Evolutionary conservation across 108 stramenopile species (phyloP), one percentile per base, ranked within the genome.

Genomic region (Schizochytrium sp.): DNA sequence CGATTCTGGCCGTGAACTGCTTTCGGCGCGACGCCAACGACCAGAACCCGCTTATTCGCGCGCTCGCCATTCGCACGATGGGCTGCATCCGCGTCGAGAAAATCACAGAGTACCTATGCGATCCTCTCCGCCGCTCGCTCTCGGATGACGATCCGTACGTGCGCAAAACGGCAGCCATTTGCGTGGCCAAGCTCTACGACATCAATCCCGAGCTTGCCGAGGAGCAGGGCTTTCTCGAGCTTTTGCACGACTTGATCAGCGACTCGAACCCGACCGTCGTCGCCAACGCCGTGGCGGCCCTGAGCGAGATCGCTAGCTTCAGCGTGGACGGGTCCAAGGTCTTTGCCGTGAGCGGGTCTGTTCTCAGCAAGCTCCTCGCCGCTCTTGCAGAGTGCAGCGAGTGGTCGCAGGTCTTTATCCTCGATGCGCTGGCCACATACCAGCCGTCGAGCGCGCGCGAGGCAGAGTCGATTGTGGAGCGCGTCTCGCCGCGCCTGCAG

Each of bases 351-450:
- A 96, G 93, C 58, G 95, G 98, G 5, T 93, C 96, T 44, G 97
- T 98, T 44, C 91, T 98, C 87, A 97, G 97, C 90, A 98, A 99
- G 93, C 95, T 99, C 12, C 88, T 99, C 88, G 98, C 99, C 10
- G 99, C 99, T 16, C 92, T 99, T 60, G 98, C 99, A 91, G 99
- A 99, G 90, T 99, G 99, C 92, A 98, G 97, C 87, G 99, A 99
- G 93, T 99, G 98, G 98, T 98, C 98, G 57, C 98, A 99, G 93
- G 99, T 99, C 55, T 98, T 97, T 89, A 99, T 99, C 90, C 91
- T 99, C 76, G 99, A 99, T 92, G 95, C 97, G 19, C 92, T 99
- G 57, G 96, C 98, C 88, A 97, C 97, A 92, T 99, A 99, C 95
- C 93, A 95, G 21, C 97, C 98, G 6, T 95, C 96, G 4, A 96